Percentiles rank a stretch among this genome's conserved stretches.
Evolutionary conservation across 306 rosid species (phyloP).

Genomic region (Oxytropis ochrocephala): DNA sequence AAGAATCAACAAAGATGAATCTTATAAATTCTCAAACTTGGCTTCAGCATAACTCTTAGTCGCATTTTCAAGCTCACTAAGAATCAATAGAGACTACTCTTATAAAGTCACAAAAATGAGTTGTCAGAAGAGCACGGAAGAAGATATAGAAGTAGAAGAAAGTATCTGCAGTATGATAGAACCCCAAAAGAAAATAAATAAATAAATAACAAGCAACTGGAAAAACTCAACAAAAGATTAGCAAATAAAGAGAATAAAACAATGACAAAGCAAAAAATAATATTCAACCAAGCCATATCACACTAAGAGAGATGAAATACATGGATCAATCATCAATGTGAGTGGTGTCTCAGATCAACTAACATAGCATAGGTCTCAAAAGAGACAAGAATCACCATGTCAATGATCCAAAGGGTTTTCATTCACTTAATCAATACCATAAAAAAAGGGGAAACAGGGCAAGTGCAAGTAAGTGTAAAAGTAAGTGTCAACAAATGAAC

Average conservation of each 20-base stretch:
- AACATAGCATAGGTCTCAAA: not conserved
- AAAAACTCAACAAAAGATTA: not conserved
- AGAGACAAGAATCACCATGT: not conserved
- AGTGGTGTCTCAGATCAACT: not conserved
- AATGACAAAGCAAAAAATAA: not conserved
- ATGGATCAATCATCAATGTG: not conserved
- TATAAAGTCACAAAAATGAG: not conserved
- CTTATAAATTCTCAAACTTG: not conserved
- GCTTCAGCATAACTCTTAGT: not conserved
- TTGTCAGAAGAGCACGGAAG: not conserved
- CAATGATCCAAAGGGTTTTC: not conserved
- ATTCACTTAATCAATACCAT: not conserved
- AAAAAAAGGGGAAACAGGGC: not conserved
- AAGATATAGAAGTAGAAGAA: not conserved
- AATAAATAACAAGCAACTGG: not conserved
- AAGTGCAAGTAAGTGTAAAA: not conserved
- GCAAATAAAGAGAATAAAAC: not conserved
- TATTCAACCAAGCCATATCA: not conserved
- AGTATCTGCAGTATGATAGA: not conserved
- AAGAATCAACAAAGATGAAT: not conserved
- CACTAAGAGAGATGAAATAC: not conserved
- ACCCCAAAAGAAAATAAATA: not conserved
- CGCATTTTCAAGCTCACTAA: not conserved
- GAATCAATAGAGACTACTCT: not conserved
- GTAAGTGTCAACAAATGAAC: not conserved